These are phyloP conservation scores for Dendryphion nanum DNA, from an alignment of 2,329 filamentous ascomycete species.

Conservation along the genomic window DNA sequence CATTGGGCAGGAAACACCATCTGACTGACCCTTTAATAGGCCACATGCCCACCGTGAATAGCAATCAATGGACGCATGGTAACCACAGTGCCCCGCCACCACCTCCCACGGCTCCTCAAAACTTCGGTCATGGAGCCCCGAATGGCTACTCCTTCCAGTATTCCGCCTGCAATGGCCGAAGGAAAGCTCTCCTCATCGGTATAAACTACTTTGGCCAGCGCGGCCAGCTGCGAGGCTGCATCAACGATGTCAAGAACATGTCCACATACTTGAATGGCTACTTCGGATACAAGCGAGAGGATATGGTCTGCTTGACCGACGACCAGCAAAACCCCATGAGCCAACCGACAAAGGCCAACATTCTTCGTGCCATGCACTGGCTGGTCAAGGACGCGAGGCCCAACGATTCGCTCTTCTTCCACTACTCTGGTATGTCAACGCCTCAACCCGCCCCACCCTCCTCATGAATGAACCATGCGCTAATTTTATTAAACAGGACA, in stretches of 20 bases:
- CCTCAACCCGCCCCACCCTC: background rate
- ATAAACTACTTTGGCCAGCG: conserved; percentile 97
- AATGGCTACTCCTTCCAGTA: conserved; percentile 83
- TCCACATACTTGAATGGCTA: conserved; percentile 83
- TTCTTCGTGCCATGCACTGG: conserved; percentile 96
- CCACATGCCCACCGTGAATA: background rate
- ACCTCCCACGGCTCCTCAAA: conserved; percentile 59
- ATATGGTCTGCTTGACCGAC: conserved; percentile 96
- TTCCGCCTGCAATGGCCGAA: conserved; percentile 81
- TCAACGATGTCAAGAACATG: conserved; percentile 98
- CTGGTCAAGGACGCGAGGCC: conserved; percentile 88
- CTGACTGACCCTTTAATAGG: background rate
- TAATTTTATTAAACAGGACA: conserved; percentile 54
- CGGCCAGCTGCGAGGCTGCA: conserved; percentile 87
- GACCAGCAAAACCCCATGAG: conserved; percentile 98
- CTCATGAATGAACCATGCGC: background rate
- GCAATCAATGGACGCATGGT: conserved; percentile 10
- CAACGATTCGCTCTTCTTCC: conserved; percentile 95
- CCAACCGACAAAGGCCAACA: conserved; percentile 93
- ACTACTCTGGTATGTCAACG: conserved; percentile 74
- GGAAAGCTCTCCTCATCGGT: conserved; percentile 88
- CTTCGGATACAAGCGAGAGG: conserved; percentile 89
- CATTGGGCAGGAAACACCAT: too few relatives aligned
- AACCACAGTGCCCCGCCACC: conserved; percentile 60
- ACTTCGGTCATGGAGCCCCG: conserved; percentile 68